Base-by-base conservation (phyloP, 768 basidiomycete species). In the Rickenella mellea region DNA sequence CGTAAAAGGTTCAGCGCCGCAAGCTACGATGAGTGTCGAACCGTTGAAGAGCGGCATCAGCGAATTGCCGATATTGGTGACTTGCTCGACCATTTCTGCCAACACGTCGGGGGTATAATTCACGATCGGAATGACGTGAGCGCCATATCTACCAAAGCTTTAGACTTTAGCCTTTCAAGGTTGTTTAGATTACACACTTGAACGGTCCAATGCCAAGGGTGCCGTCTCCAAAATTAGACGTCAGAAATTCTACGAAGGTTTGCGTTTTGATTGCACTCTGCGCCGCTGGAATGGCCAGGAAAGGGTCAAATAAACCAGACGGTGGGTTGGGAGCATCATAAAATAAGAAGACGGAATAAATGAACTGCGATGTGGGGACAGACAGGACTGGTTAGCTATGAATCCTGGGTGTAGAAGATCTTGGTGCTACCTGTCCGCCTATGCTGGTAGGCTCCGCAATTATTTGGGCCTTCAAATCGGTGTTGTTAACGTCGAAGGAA, bases 311-410 rank as follows among this genome's bases (percentile, higher is more conserved):
- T 14, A 47, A 42, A 4, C 49, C 53, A 1, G 9, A 11, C 14
- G 53, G 53, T 8, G 42, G 44, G 12, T 42, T 41, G 3, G 53
- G 53, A 3, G 41, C 53, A 35, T 54, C 49, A 22, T 54, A 54
- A 17, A 54, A 54, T 11, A 54, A n/a, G 19, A 50, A 20, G 12
- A 43, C 21, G 17, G 39, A 27, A 36, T 36, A 36, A 36, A 36
- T 22, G 19, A 14, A 36, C 24, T 17, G 33, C 19, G 15, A 3
- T 36, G 10, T 2, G 3, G 19, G 7, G 24, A 22, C 24, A 10
- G 24, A 36, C 19, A 3, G 10, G 11, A 4, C 15, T 6, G 10
- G 6, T 7, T 9, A 17, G 33, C 10, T 30, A 30, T 10, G 29
- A 30, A 30, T 17, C 33, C 24, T 22, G 12, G n/a, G 30, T 5